These are phyloP conservation scores for Filosporella fistucella DNA, from an alignment of 495 filamentous ascomycete genomes.

Conservation along the genomic window DNA sequence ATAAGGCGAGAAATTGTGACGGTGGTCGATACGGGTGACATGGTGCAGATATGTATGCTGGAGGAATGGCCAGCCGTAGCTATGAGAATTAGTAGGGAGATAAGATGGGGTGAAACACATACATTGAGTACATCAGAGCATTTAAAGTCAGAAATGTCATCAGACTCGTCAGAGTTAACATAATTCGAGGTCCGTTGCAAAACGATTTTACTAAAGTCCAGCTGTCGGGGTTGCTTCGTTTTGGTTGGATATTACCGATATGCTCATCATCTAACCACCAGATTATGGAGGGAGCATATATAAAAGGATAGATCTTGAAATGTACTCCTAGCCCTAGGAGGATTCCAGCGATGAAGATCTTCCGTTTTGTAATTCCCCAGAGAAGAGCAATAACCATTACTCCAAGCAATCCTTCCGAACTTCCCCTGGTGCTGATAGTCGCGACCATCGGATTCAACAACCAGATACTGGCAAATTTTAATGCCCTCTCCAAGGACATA, in stretches of 20 bases:
- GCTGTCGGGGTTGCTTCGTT: slow-evolving; percentile 8
- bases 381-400: slow-evolving; percentile 76
- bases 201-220: slow-evolving; percentile 40
- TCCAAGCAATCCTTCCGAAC: slow-evolving; percentile 84
- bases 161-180: slow-evolving; percentile 59
- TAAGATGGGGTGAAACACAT: slow-evolving; percentile 26
- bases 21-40: slow-evolving; percentile 87
- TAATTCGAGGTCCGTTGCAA: slow-evolving; percentile 55
- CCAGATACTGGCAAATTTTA: slow-evolving; percentile 82
- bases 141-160: slow-evolving; percentile 70
- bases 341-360: slow-evolving; percentile 61
- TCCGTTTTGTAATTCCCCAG: slow-evolving; percentile 65
- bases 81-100: slow-evolving; percentile 22
- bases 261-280: slow-evolving; percentile 75
- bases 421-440: slow-evolving; percentile 88
- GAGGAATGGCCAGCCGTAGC: slow-evolving; percentile 71
- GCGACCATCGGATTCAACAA: slow-evolving; percentile 97
- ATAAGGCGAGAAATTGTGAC: slow-evolving; percentile 97
- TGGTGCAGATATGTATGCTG: slow-evolving; percentile 91
- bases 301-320: slow-evolving; percentile 98
- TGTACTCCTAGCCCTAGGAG: slow-evolving; percentile 83
- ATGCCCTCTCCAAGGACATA: slow-evolving; percentile 40
- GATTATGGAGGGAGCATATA: slow-evolving; percentile 81
- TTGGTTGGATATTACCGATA: slow-evolving; percentile 13
- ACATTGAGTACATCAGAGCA: slow-evolving; percentile 68